Base-by-base conservation (phyloP, 257 asterid genomes). In the Fraxinus excelsior region DNA sequence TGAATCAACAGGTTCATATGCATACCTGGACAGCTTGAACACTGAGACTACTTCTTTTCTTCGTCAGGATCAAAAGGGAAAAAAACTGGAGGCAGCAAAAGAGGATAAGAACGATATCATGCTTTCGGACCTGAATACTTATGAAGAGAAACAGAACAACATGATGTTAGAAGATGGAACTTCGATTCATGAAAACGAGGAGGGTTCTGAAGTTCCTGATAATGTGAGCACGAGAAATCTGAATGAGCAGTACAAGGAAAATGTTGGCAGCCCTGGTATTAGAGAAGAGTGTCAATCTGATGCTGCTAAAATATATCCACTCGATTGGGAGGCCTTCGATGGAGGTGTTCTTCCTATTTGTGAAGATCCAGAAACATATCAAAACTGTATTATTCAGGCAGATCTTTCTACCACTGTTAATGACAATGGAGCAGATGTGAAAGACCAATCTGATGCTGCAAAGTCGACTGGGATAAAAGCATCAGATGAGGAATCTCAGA, bases 1-100 rank as follows among this genome's bases (percentile, higher is more conserved):
- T 69, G 85, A 75, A 34, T 79, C 78, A 40, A 71, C 56, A 35
- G 82, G 60, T 72, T 83, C 76, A 1, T 68, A 40, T 32, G 72
- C 64, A 21, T 46, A 76, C 73, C 74, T 69, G 64, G 74, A 79
- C 68, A 77, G 51, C 29, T 70, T 38, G 44, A 38, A 21, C 70
- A 37, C 35, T 35, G 38, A 65, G 35, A 23, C 65, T 25, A 25
- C 26, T 58, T 42, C 75, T 64, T 76, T 75, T 42, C 35, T 77
- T 21, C 38, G 25, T 32, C 71, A 70, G 70, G 65, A 46, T 42
- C 73, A 60, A 37, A 60, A 19, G 7, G 79, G 80, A 28, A 28
- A 28, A 32, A 79, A 78, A 71, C 76, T 78, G 31, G 74, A 69
- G 72, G 42, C 76, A 74, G 26, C 29, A 12, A 7, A 12, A 71